Percentiles rank a stretch among this genome's conserved stretches.
These are phyloP conservation scores for Bipolaris victoriae DNA, from an alignment of 2,329 filamentous ascomycete genomes.

Conservation along the genomic window DNA sequence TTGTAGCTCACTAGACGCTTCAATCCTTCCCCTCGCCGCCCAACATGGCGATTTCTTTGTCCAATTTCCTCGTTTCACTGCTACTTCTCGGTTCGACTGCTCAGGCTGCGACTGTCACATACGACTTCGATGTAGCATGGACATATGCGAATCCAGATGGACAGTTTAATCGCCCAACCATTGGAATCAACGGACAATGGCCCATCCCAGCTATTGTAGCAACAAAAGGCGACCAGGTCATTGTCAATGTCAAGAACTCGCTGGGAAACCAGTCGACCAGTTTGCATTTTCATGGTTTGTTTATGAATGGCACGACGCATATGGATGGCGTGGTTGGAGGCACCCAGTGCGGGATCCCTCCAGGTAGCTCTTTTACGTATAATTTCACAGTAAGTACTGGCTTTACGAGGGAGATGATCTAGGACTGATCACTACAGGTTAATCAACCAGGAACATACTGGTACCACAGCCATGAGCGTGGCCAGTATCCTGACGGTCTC, in stretches of 20 bases:
- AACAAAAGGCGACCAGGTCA: conserved; percentile 73
- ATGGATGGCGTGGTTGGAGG: conserved; percentile 76
- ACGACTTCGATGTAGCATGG: conserved; percentile 63
- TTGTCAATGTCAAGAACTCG: conserved; percentile 72
- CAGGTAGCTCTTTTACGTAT: conserved; percentile 69
- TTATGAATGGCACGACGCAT: conserved; percentile 74
- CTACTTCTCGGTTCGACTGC: conserved; percentile 31
- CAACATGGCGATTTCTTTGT: conserved; percentile 55
- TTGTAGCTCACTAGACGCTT: conserved; percentile 15
- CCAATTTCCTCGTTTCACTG: conserved; percentile 50
- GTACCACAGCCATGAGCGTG: conserved; percentile 70
- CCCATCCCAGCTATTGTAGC: conserved; percentile 75
- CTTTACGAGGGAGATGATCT: neutral
- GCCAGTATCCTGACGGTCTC: conserved; percentile 72
- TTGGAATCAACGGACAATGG: conserved; percentile 77
- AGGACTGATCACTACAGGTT: conserved; percentile 55
- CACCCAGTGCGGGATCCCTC: conserved; percentile 64
- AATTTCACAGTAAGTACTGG: conserved; percentile 44
- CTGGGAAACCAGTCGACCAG: conserved; percentile 68
- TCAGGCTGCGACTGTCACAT: conserved; percentile 49
- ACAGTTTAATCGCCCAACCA: conserved; percentile 56
- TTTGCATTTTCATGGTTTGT: conserved; percentile 80
- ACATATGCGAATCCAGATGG: conserved; percentile 62
- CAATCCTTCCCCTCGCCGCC: neutral
- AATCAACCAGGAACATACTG: conserved; percentile 63